Evolutionary conservation across 257 asterid genomes (phyloP), one percentile per base, ranked within the genome.

Genomic region (Oldenlandia corymbosa): DNA sequence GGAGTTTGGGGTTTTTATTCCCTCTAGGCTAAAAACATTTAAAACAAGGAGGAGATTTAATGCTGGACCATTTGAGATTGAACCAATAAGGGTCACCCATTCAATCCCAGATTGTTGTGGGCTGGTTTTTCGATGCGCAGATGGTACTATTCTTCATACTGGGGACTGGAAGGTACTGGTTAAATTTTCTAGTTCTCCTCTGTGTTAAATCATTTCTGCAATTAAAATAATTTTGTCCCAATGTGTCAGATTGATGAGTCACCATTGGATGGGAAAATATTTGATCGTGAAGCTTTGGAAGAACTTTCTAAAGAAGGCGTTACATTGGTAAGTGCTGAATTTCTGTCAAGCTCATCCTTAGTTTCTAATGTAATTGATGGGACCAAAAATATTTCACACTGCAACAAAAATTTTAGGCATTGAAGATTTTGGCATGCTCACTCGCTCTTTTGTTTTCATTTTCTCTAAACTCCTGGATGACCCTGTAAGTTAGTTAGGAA

Each of bases 61-160:
- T 72, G 99, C 99, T 39, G 99, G 99, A 32, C 99, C 99, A 34
- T 93, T 93, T 66, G 99, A 93, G 82, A 81, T 85, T 46, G 97
- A 93, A 76, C 95, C 97, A 51, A 85, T 93, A 36, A 78, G 88
- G 59, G 97, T 93, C 66, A 90, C 99, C 50, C 99, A 90, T 83
- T 93, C 99, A 30, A 90, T 93, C 74, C 99, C 99, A 50, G 99
- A 93, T 83, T 93, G 99, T 70, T 87, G 88, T 79, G 99, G 99
- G 48, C 75, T 93, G 90, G 97, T 93, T 74, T 84, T 93, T 70
- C 94, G 99, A 48, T 93, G 97, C 75, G 72, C 90, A 75, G 99
- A 90, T 77, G 99, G 99, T 61, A 90, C 97, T 64, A 90, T 93
- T 76, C 95, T 93, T 77, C 99, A 93, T 76, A 93, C 99, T 24